These are phyloP conservation scores for Claviceps sp. DNA, from an alignment of 2,329 filamentous ascomycete genomes.

Conservation along the genomic window DNA sequence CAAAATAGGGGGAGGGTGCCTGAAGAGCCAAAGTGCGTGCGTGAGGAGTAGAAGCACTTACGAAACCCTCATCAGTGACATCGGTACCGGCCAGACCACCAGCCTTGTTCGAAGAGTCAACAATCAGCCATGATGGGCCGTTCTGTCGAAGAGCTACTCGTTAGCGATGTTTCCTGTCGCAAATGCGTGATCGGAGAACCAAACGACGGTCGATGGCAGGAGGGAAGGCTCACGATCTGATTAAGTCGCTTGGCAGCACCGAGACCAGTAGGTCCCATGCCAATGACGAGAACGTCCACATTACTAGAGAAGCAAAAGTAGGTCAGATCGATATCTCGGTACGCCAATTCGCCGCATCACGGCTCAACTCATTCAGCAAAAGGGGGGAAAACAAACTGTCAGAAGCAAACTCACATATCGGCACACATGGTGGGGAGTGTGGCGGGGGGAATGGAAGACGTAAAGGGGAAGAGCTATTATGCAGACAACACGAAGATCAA, in stretches of 20 bases:
- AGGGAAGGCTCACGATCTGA: constrained; percentile 61
- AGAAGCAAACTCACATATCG: constrained; percentile 22
- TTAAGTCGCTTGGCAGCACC: constrained; percentile 96
- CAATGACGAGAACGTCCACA: constrained; percentile 95
- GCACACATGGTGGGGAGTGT: constrained; percentile 24
- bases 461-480: not conserved
- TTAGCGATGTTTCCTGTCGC: constrained; percentile 12
- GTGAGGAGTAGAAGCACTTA: constrained; percentile 38
- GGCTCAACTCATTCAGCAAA: not conserved
- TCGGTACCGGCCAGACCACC: constrained; percentile 95
- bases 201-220: constrained; percentile 13
- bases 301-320: constrained; percentile 41
- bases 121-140: constrained; percentile 87
- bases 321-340: constrained; percentile 8
- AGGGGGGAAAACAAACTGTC: not conserved
- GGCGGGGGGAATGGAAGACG: constrained; percentile 4
- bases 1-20: too few species aligned
- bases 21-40: not conserved
- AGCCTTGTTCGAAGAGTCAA: constrained; percentile 82
- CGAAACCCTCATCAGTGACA: constrained; percentile 89
- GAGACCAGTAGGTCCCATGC: constrained; percentile 91
- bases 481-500: constrained; percentile 2
- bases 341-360: not conserved
- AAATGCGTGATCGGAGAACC: not conserved
- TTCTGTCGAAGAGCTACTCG: constrained; percentile 40